Conservation (phyloP, 352 stramenopile species). For the Phytophthora fragariaefolia region DNA sequence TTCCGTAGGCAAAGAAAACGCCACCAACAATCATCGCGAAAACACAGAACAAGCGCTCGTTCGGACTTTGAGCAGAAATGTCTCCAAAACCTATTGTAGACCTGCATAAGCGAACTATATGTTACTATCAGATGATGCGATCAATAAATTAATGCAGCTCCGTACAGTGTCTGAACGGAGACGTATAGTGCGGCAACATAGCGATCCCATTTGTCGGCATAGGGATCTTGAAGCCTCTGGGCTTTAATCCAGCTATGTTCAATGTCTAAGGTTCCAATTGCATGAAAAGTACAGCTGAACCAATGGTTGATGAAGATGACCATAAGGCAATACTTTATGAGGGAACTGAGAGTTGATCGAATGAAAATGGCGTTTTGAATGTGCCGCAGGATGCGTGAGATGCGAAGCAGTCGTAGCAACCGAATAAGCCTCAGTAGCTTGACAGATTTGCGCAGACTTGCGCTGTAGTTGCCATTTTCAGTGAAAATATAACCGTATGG, state of each 20-base stretch:
- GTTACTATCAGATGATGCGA: neutral
- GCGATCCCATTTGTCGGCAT: slow-evolving; percentile 52
- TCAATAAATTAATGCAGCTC: neutral
- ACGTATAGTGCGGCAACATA: slow-evolving; percentile 78
- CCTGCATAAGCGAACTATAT: slow-evolving; percentile 23
- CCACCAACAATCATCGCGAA: slow-evolving; percentile 76
- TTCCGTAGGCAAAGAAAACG: slow-evolving; percentile 80
- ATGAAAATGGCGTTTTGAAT: slow-evolving; percentile 78
- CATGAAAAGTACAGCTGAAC: slow-evolving; percentile 75
- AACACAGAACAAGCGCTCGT: slow-evolving; percentile 73
- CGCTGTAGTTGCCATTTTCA: slow-evolving; percentile 27
- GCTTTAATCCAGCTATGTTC: slow-evolving; percentile 53
- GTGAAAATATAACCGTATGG: slow-evolving; percentile 55
- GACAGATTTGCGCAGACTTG: slow-evolving; percentile 50
- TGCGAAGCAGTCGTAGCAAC: slow-evolving; percentile 69
- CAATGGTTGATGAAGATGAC: slow-evolving; percentile 77
- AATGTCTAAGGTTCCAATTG: slow-evolving; percentile 42
- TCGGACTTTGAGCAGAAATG: slow-evolving; percentile 49
- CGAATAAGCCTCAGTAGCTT: slow-evolving; percentile 69
- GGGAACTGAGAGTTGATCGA: slow-evolving; percentile 67
- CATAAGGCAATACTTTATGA: slow-evolving; percentile 75
- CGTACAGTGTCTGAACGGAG: slow-evolving; percentile 76
- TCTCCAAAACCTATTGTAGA: slow-evolving; percentile 70
- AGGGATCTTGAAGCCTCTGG: slow-evolving; percentile 43
- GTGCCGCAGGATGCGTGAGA: slow-evolving; percentile 68